Base-by-base conservation (phyloP, 2,329 filamentous ascomycete species). In the Calonectria pteridis region DNA sequence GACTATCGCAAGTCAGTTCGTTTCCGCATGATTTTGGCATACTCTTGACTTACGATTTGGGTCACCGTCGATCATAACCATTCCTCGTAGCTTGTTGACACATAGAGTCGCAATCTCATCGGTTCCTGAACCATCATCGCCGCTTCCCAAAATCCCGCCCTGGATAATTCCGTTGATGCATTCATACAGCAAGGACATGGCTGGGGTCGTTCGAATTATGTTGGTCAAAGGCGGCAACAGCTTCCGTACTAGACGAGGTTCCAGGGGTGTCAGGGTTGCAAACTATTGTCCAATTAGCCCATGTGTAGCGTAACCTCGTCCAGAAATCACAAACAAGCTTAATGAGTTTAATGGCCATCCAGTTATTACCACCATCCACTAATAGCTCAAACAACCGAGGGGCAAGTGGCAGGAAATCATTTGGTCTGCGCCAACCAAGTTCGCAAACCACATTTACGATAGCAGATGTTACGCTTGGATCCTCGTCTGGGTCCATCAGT, bases 321-420 rank as follows among this genome's bases (percentile, higher is more conserved):
- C 10, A 14, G 18, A 29, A 49, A 40, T 23, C n/a, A 67, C 81
- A n/a, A 53, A 96, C 95, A 76, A 99, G 90, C 86, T 99, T 99
- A 84, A 99, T 98, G 75, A 99, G 91, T 84, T 99, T 99, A 83
- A 99, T 99, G 73, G 96, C 96, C 96, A 99, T 98, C 97, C 97
- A 99, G 84, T 99, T 99, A 85, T 99, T 98, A 46, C 94, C 94
- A 70, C 95, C 93, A 74, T 97, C 94, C 16, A 98, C 96, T 31
- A 99, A 87, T 23, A 99, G 89, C 82, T 98, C 96, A 80, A 98
- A 99, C 31, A 99, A 86, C 72, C 97, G 90, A 11, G 97, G 97
- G 0, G 97, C 97, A 35, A 99, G 88, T 18, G 97, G 95, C 35
- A 99, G 88, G 79, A 98, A 98, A 84, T 99, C 97, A 78, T 96